phyloP scores from a whole-genome alignment of 495 filamentous ascomycete genomes.

The Hyaloscypha finlandica region DNA sequence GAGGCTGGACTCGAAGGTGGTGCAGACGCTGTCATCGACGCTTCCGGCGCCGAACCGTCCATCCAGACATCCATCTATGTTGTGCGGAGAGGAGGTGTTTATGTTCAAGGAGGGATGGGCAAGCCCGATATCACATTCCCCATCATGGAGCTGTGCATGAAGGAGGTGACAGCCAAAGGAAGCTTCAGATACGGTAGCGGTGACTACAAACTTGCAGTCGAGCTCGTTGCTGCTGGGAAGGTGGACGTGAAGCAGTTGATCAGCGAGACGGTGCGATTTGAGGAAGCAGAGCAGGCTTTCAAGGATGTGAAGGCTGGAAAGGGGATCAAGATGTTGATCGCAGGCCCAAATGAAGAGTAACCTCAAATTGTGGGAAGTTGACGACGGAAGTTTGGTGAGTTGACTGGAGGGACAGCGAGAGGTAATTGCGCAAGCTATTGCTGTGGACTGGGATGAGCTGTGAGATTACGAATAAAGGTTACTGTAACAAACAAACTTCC shows the following conservation, averaged over 20 bases:
- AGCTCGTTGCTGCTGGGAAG: conserved; percentile 62
- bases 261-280: conserved; percentile 67
- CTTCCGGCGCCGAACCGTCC: conserved; percentile 74
- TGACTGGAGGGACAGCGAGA: neutral
- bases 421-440: neutral
- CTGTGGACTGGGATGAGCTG: neutral
- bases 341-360: conserved; percentile 59
- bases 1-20: conserved; percentile 51
- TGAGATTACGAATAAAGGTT: neutral
- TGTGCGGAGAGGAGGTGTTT: conserved; percentile 71
- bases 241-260: conserved; percentile 74
- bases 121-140: conserved; percentile 76
- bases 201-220: conserved; percentile 77
- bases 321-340: conserved; percentile 85
- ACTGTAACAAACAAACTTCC: too few relatives aligned
- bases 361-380: neutral
- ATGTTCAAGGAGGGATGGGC: conserved; percentile 85
- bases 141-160: conserved; percentile 76
- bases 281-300: conserved; percentile 76
- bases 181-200: conserved; percentile 82
- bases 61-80: conserved; percentile 75
- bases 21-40: conserved; percentile 81
- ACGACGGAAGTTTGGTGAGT: neutral
- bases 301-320: conserved; percentile 73
- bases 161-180: conserved; percentile 80